These are phyloP conservation scores for Exophiala lecanii-corni DNA, from an alignment of 2,329 filamentous ascomycete genomes.

Conservation along the genomic window DNA sequence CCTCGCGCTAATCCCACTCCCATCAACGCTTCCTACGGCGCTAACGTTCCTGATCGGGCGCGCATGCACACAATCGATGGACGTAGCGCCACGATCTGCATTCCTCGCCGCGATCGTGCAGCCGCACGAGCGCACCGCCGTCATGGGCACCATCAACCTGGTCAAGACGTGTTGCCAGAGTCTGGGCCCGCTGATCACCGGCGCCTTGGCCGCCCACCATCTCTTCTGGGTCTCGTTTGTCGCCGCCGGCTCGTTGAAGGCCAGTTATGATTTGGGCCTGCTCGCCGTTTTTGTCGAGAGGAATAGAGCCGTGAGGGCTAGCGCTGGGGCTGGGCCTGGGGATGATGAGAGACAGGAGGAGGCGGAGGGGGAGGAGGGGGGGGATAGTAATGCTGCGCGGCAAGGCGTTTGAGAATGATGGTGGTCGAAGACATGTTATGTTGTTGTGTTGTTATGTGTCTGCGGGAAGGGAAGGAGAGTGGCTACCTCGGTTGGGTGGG, in stretches of 20 bases:
- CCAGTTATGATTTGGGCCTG: slow-evolving; percentile 56
- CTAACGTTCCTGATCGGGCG: slow-evolving; percentile 55
- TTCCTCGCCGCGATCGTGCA: slow-evolving; percentile 63
- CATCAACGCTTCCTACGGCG: slow-evolving; percentile 47
- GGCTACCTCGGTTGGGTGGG: too few species aligned
- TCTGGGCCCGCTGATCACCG: slow-evolving; percentile 52
- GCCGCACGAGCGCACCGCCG: slow-evolving; percentile 61
- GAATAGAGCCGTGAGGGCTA: slow-evolving; percentile 12
- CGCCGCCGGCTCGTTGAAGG: slow-evolving; percentile 48
- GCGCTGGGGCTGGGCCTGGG: background rate
- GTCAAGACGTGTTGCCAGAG: slow-evolving; percentile 57
- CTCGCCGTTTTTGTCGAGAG: slow-evolving; percentile 32
- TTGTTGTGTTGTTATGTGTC: too few species aligned
- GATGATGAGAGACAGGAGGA: too few species aligned
- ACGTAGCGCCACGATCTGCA: slow-evolving; percentile 61
- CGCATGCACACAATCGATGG: slow-evolving; percentile 62
- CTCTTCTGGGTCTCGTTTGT: slow-evolving; percentile 60
- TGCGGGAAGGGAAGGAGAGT: too few species aligned
- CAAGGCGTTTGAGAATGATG: too few species aligned
- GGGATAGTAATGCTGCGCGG: too few species aligned
- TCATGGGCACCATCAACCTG: slow-evolving; percentile 63
- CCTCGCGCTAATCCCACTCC: slow-evolving; percentile 56
- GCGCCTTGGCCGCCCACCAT: slow-evolving; percentile 49
- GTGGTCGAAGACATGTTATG: too few species aligned
- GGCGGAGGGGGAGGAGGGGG: slow-evolving; percentile 5